Percentiles rank a stretch among this genome's conserved stretches.
Evolutionary conservation across 371 early-diverging fungal species (phyloP).

Genomic region (Coemansia sp.): DNA sequence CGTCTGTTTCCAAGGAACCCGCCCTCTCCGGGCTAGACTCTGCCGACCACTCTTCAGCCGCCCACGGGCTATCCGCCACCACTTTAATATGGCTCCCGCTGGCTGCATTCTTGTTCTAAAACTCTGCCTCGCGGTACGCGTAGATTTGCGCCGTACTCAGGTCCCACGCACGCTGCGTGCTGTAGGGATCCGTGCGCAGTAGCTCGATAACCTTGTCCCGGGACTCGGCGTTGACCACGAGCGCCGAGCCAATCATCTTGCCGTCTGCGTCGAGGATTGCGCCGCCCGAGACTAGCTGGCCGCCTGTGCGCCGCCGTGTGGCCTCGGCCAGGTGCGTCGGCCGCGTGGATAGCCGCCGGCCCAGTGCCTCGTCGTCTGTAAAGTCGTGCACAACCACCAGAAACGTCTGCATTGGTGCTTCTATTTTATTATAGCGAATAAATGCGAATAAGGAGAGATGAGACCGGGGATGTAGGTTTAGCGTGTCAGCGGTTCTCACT

Average conservation of each 20-base stretch:
- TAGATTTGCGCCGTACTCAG: conserved; percentile 17
- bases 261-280: conserved; percentile 36
- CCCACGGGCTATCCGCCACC: too few relatives aligned
- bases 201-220: conserved; percentile 18
- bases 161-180: conserved; percentile 14
- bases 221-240: conserved; percentile 22
- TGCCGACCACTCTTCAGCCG: too few relatives aligned
- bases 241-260: conserved; percentile 31
- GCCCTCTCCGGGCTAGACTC: too few relatives aligned
- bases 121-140: conserved; percentile 20
- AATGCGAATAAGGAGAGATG: neutral
- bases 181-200: conserved; percentile 26
- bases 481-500: too few relatives aligned
- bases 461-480: neutral
- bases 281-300: conserved; percentile 19
- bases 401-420: conserved; percentile 5
- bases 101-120: too few relatives aligned
- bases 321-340: conserved; percentile 17
- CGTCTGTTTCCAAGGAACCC: too few relatives aligned
- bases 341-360: conserved; percentile 17
- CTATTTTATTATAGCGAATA: neutral
- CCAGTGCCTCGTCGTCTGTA: conserved; percentile 25
- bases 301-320: neutral
- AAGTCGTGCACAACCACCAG: conserved; percentile 25
- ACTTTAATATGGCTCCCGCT: too few relatives aligned